These are phyloP conservation scores for Exophiala lecanii-corni DNA, from an alignment of 2,329 filamentous ascomycete species.

Conservation along the genomic window DNA sequence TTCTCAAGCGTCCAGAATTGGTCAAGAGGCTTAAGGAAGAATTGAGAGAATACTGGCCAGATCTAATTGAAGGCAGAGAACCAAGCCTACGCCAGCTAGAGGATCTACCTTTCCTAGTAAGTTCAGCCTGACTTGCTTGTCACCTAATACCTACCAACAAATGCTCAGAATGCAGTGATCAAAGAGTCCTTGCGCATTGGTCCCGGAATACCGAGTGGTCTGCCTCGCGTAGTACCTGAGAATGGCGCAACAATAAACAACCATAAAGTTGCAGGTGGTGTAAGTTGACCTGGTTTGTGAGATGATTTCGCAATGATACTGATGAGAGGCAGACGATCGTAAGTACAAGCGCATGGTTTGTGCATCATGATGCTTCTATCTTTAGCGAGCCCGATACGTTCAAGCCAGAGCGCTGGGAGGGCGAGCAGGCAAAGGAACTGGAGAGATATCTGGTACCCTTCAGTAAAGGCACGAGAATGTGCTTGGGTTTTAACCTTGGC, in stretches of 20 bases:
- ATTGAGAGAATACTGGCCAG: constrained; percentile 36
- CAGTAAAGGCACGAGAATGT: constrained; percentile 39
- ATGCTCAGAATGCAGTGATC: constrained; percentile 31
- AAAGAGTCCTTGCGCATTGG: constrained; percentile 38
- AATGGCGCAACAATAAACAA: constrained; percentile 22
- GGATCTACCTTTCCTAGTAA: constrained; percentile 32
- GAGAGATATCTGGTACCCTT: constrained; percentile 40
- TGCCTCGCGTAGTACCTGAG: constrained; percentile 29
- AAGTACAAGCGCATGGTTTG: constrained; percentile 26
- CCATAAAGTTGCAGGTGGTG: constrained; percentile 24
- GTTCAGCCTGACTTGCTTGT: not conserved
- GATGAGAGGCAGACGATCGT: constrained; percentile 31
- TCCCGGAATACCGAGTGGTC: constrained; percentile 30
- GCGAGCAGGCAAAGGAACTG: constrained; percentile 28
- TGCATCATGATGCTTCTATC: constrained; percentile 30
- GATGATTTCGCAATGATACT: too few species aligned
- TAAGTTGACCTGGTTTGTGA: constrained; percentile 17
- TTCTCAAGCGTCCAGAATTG: constrained; percentile 34
- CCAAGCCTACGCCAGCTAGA: constrained; percentile 27
- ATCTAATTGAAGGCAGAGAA: constrained; percentile 20
- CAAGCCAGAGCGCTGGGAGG: constrained; percentile 40
- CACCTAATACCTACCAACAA: not conserved
- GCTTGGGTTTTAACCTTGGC: constrained; percentile 32
- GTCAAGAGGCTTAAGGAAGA: constrained; percentile 37
- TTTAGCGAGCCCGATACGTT: constrained; percentile 36